Conservation (phyloP, 2,329 filamentous ascomycete genomes). For the Aaosphaeria pasadenensis region DNA sequence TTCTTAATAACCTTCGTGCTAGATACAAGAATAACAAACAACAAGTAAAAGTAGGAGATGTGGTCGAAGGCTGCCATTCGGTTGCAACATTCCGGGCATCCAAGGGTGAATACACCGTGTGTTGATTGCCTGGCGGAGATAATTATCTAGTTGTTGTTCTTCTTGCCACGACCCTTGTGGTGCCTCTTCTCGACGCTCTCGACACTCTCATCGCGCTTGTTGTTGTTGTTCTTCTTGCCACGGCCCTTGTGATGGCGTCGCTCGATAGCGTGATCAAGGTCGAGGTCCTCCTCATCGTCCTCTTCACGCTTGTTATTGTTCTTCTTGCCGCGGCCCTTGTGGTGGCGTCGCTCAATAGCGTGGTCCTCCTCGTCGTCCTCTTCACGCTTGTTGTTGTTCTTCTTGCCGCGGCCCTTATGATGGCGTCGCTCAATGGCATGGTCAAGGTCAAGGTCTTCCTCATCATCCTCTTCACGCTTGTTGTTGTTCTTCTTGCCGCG, state of each 20-base stretch:
- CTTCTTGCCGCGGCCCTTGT: slow-evolving; percentile 2
- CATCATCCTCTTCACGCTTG: neutral
- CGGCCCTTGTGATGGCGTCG: neutral
- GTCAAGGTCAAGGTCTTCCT: neutral
- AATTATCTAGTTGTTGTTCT: neutral
- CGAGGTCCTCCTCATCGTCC: neutral
- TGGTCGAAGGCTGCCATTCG: no score
- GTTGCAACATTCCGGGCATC: no score
- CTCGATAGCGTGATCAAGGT: neutral
- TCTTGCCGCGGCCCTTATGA: slow-evolving; percentile 12
- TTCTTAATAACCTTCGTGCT: no score
- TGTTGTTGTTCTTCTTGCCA: slow-evolving; percentile 1
- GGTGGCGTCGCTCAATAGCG: neutral
- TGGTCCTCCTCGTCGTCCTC: neutral
- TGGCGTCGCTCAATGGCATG: slow-evolving; percentile 1
- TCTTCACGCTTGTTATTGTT: neutral
- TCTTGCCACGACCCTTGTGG: slow-evolving; percentile 3
- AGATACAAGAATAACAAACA: no score
- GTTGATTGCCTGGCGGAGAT: no score
- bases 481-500: slow-evolving; percentile 9
- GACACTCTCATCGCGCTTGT: neutral
- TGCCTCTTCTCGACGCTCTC: neutral
- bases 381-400: slow-evolving; percentile 1
- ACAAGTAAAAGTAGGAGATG: no score
- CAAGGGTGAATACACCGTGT: no score